These are phyloP conservation scores for Ustilago tritici DNA, from an alignment of 1,284 basidiomycete genomes.

Conservation along the genomic window DNA sequence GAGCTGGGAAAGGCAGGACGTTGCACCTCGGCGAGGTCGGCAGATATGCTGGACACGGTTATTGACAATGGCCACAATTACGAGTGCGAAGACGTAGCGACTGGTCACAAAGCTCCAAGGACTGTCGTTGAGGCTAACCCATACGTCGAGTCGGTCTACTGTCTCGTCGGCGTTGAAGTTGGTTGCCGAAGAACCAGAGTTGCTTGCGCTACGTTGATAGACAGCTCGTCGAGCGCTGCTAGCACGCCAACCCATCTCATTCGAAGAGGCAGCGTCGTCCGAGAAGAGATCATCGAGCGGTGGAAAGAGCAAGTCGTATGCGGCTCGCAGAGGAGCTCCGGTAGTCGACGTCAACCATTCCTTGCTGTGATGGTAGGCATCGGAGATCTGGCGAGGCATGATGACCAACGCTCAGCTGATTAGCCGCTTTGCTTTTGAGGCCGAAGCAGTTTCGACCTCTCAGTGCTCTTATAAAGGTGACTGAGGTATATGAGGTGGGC, in stretches of 20 bases:
- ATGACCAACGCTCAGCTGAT: conserved; percentile 7
- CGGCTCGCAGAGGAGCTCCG: conserved; percentile 27
- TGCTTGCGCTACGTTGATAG: conserved; percentile 10
- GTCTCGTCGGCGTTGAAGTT: conserved; percentile 14
- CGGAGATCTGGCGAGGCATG: conserved; percentile 31
- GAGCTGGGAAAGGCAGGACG: conserved; percentile 26
- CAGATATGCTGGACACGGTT: conserved; percentile 67
- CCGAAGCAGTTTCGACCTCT: too few species aligned
- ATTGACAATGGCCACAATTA: conserved; percentile 55
- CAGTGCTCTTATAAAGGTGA: background rate
- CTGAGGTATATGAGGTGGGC: background rate
- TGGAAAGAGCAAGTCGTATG: conserved; percentile 48
- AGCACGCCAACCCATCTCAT: conserved; percentile 16
- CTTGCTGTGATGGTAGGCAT: conserved; percentile 23
- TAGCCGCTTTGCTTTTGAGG: background rate
- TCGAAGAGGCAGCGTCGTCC: conserved; percentile 6
- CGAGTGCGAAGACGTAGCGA: conserved; percentile 56
- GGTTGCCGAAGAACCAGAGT: conserved; percentile 5
- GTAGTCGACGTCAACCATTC: conserved; percentile 24
- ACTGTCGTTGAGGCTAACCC: conserved; percentile 49
- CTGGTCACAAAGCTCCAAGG: conserved; percentile 62
- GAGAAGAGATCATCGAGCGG: conserved; percentile 30
- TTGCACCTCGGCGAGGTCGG: conserved; percentile 53
- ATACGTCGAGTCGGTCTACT: conserved; percentile 24
- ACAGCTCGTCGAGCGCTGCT: conserved; percentile 13